Conservation (phyloP, 2,329 filamentous ascomycete genomes). For the Aspergillus neotritici region DNA sequence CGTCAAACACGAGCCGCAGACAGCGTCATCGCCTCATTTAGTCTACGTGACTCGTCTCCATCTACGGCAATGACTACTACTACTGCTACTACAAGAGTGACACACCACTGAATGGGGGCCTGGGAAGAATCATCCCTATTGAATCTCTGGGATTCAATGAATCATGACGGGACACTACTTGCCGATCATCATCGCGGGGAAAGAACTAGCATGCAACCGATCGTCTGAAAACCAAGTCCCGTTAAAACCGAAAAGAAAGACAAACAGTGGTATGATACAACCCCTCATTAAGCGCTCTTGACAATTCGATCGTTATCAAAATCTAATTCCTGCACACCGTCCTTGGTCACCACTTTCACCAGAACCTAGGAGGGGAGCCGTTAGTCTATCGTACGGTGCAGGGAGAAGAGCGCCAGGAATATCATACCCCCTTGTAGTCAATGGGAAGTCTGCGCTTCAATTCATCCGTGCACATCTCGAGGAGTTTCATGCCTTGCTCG, state of each 20-base stretch:
- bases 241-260: conserved; percentile 26
- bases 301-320: conserved; percentile 71
- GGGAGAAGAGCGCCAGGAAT: conserved; percentile 6
- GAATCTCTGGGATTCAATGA: conserved; percentile 11
- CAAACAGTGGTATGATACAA: conserved; percentile 28
- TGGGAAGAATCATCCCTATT: too few species aligned
- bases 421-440: conserved; percentile 89
- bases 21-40: neutral
- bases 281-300: conserved; percentile 40
- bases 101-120: too few species aligned
- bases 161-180: conserved; percentile 9
- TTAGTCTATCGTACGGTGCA: conserved; percentile 3
- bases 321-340: conserved; percentile 78
- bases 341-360: conserved; percentile 92
- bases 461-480: conserved; percentile 94
- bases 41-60: too few species aligned
- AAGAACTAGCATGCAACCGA: conserved; percentile 20
- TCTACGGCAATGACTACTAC: too few species aligned
- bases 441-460: conserved; percentile 94
- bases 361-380: conserved; percentile 35
- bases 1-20: conserved; percentile 17
- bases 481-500: conserved; percentile 82
- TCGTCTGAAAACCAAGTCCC: conserved; percentile 20
- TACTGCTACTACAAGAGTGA: too few species aligned
- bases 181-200: conserved; percentile 15